Evolutionary conservation across 2,329 filamentous ascomycete genomes (phyloP).

Genomic region (Lachnellula hyalina): DNA sequence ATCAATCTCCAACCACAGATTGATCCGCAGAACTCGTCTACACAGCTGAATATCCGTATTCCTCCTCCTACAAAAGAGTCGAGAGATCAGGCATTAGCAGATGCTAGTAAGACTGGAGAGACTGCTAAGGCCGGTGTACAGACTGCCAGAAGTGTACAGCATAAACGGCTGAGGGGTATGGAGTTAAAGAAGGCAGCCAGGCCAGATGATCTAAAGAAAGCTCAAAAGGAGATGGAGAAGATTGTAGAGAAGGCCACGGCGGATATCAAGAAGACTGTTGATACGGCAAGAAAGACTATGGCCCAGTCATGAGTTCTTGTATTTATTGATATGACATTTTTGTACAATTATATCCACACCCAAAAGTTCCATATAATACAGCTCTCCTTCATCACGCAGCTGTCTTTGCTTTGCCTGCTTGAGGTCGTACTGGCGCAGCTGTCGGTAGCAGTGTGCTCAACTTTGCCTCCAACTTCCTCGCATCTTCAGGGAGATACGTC

Average conservation of each 20-base stretch:
- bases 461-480: conserved; percentile 26
- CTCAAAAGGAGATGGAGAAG: conserved; percentile 35
- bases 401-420: conserved; percentile 1
- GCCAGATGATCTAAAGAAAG: conserved; percentile 35
- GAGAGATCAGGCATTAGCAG: conserved; percentile 33
- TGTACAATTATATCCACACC: conserved; percentile 19
- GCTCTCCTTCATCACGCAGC: neutral
- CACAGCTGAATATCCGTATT: conserved; percentile 49
- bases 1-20: conserved; percentile 46
- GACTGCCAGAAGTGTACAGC: conserved; percentile 30
- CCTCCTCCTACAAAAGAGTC: conserved; percentile 53
- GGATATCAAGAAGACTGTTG: conserved; percentile 34
- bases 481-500: conserved; percentile 29
- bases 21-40: conserved; percentile 40
- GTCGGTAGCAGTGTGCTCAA: conserved; percentile 23
- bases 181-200: conserved; percentile 31
- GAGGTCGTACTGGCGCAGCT: neutral
- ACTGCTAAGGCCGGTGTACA: conserved; percentile 26
- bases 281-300: conserved; percentile 33
- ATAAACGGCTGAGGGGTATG: conserved; percentile 33
- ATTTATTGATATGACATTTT: conserved; percentile 8
- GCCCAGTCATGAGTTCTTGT: conserved; percentile 23
- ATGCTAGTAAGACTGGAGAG: conserved; percentile 31
- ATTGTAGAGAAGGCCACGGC: conserved; percentile 31
- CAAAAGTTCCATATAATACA: conserved; percentile 9